Base-by-base conservation (phyloP, 2,329 filamentous ascomycete genomes). In the Drechslerella stenobrocha region DNA sequence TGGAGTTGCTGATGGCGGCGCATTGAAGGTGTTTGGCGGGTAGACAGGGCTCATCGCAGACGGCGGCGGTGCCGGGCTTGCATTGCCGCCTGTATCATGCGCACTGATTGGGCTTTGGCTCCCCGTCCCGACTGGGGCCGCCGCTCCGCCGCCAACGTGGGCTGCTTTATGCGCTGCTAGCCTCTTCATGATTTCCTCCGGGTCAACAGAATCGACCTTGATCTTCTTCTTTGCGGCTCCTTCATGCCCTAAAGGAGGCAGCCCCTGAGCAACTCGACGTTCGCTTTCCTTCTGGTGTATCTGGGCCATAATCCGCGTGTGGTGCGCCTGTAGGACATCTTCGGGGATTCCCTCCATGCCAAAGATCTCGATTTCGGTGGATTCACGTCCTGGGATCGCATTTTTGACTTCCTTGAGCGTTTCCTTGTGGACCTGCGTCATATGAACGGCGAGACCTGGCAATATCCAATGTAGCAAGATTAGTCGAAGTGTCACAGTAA, bases 401-500 rank as follows among this genome's bases (percentile, higher is more conserved):
- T 97, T 96, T 73, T 96, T 92, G 74, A 98, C 90, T 44, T 85
- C 84, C 18, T 84, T 85, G 50, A 97, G 82, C 26, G 86, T 88
- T 76, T 96, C 91, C 77, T 98, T 98, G 80, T 98, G 93, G 47
- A 98, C 93, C 77, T 98, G 93, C 75, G 92, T 95, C 89, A 97
- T 88, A 76, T 98, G 93, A 56, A 98, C 93, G 32, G 88, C 89
- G 67, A 98, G 84, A 80, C 93, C 90, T 95, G 72, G 22, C 6
- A 34, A 52, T 57, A 53, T 18, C 45, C 40, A 40, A 8, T 40
- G 52, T 48, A 58, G 59, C 35, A 22, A 44, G 7, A 35, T 32
- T 34, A 32, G 46, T 52, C 20, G n/a, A 26, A 30, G 28, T 53
- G 23, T 45, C 37, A 22, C 26, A 32, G 32, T 11, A 23, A 18